These are phyloP conservation scores for Apocynum venetum DNA, from an alignment of 257 asterid genomes.

Conservation along the genomic window DNA sequence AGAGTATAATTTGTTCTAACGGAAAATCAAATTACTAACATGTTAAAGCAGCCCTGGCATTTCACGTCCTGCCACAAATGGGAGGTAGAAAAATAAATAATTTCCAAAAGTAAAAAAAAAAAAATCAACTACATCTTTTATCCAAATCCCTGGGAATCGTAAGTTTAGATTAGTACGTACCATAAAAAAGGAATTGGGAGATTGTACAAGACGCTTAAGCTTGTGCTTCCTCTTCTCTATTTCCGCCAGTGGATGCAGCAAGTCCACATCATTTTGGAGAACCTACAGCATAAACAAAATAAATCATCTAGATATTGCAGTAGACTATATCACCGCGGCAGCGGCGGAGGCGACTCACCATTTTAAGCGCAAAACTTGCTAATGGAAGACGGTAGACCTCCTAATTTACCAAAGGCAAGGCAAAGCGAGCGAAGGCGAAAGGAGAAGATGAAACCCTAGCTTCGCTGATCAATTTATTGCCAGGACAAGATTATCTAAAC, in stretches of 20 bases:
- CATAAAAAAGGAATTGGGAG: slow-evolving; percentile 34
- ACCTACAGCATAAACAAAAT: slow-evolving; percentile 5
- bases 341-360: not conserved
- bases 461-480: not conserved
- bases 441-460: not conserved
- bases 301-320: not conserved
- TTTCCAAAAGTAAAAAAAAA: not conserved
- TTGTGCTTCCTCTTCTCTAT: slow-evolving; percentile 30
- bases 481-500: not conserved
- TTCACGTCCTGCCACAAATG: slow-evolving; percentile 26
- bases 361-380: not conserved
- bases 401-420: not conserved
- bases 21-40: slow-evolving; percentile 16
- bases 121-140: not conserved
- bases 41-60: slow-evolving; percentile 37
- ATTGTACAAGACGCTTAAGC: slow-evolving; percentile 30
- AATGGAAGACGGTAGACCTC: not conserved
- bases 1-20: not conserved
- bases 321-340: not conserved
- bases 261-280: slow-evolving; percentile 30
- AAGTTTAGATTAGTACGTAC: slow-evolving; percentile 1
- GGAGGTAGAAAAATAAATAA: not conserved
- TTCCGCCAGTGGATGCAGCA: slow-evolving; percentile 27
- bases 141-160: not conserved
- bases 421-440: not conserved